Conservation (phyloP, 2,329 filamentous ascomycete species). For the Neocucurbitaria cava region DNA sequence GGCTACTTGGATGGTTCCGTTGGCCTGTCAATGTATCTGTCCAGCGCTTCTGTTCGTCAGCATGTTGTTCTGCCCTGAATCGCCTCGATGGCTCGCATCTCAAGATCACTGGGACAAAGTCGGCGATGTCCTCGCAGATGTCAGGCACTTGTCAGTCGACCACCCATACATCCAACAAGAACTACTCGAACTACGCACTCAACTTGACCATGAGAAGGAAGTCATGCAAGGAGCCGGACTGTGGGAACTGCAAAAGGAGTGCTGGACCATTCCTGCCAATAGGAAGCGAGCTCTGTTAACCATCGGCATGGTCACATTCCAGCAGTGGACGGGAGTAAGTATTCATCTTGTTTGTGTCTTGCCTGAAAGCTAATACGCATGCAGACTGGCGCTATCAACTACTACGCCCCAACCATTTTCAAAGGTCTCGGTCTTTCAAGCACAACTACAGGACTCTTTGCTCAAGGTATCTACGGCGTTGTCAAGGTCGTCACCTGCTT, state of each 20-base stretch:
- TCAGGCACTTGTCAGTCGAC: not conserved
- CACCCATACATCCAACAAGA: not conserved
- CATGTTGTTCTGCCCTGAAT: not conserved
- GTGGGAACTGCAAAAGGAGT: not conserved
- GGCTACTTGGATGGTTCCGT: not conserved
- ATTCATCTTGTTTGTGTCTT: not conserved
- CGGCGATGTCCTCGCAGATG: not conserved
- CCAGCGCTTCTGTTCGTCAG: not conserved
- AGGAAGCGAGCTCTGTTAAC: not conserved
- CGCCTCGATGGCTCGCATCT: not conserved
- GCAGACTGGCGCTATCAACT: not conserved
- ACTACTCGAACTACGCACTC: not conserved
- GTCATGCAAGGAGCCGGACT: not conserved
- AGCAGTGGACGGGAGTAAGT: not conserved
- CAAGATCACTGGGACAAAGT: not conserved
- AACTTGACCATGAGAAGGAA: not conserved
- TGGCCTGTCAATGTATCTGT: not conserved
- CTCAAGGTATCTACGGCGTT: constrained; percentile 62
- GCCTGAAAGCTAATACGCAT: not conserved
- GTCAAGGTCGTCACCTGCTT: constrained; percentile 9
- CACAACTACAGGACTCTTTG: not conserved
- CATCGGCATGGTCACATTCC: not conserved
- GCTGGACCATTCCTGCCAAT: not conserved
- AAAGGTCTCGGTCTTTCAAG: not conserved
- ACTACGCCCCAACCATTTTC: not conserved